phyloP scores from a whole-genome alignment of 2,329 filamentous ascomycete species.

The Trichothecium roseum region DNA sequence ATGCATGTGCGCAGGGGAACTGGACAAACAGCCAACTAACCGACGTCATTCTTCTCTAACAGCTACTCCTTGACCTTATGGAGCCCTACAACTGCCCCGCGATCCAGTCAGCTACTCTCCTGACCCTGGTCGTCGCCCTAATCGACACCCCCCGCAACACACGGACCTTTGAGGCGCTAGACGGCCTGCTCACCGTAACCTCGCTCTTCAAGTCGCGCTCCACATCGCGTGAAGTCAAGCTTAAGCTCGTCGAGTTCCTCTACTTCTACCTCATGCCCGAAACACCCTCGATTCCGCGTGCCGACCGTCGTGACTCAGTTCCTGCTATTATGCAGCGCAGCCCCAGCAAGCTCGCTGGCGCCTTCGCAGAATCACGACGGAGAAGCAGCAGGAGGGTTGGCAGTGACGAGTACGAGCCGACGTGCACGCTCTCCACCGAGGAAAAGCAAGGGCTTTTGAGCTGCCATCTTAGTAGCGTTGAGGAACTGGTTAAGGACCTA shows the following conservation, averaged over 20 bases:
- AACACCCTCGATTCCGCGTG: slow-evolving; percentile 46
- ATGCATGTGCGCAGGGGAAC: slow-evolving; percentile 1
- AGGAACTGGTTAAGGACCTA: slow-evolving; percentile 76
- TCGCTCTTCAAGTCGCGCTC: slow-evolving; percentile 84
- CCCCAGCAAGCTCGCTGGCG: slow-evolving; percentile 55
- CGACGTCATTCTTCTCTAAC: neutral
- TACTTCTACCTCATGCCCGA: slow-evolving; percentile 99
- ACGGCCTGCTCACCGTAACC: slow-evolving; percentile 84
- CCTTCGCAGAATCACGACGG: slow-evolving; percentile 30
- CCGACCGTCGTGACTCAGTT: slow-evolving; percentile 32
- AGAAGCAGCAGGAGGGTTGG: slow-evolving; percentile 16
- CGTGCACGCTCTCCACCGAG: slow-evolving; percentile 53
- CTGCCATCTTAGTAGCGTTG: slow-evolving; percentile 69
- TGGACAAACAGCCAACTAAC: slow-evolving; percentile 4
- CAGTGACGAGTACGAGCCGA: slow-evolving; percentile 20
- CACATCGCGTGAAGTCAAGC: slow-evolving; percentile 80
- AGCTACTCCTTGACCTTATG: slow-evolving; percentile 86
- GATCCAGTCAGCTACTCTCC: slow-evolving; percentile 81
- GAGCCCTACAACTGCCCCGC: slow-evolving; percentile 86
- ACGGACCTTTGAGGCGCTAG: slow-evolving; percentile 81
- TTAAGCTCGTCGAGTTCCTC: slow-evolving; percentile 92
- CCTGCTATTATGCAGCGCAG: slow-evolving; percentile 52
- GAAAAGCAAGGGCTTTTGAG: slow-evolving; percentile 76
- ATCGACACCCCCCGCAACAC: slow-evolving; percentile 82
- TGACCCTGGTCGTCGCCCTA: slow-evolving; percentile 81